Percentiles rank a stretch among this genome's conserved stretches.
Conservation (phyloP, 2,329 filamentous ascomycete genomes). For the Parastagonospora nodorum region DNA sequence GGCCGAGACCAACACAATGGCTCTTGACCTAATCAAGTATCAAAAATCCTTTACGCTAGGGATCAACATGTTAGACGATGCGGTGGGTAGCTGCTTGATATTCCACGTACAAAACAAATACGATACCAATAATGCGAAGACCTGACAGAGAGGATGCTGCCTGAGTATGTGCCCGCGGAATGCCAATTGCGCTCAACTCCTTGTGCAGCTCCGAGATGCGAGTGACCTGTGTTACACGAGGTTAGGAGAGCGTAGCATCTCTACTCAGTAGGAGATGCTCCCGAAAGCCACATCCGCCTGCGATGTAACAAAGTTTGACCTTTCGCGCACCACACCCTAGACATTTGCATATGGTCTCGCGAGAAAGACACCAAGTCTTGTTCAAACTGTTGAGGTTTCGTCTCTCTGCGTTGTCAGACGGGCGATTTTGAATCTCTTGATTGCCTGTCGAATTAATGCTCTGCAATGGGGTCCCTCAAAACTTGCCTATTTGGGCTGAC, state of each 20-base stretch:
- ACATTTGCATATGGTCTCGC: constrained; percentile 1
- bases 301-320: constrained; percentile 2
- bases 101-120: constrained; percentile 19
- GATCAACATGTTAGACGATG: constrained; percentile 14
- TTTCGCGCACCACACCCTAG: background rate
- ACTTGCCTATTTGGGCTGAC: constrained; percentile 6
- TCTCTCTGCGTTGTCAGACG: too few species aligned
- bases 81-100: constrained; percentile 22
- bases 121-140: constrained; percentile 17
- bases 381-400: too few species aligned
- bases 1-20: background rate
- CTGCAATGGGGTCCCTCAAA: background rate
- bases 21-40: background rate
- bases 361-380: background rate
- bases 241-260: constrained; percentile 4
- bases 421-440: too few species aligned
- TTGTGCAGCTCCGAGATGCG: constrained; percentile 1
- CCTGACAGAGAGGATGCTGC: constrained; percentile 16
- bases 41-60: constrained; percentile 4
- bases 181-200: constrained; percentile 34
- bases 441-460: background rate
- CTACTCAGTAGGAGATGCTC: constrained; percentile 8
- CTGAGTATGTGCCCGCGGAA: constrained; percentile 13
- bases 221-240: constrained; percentile 1
- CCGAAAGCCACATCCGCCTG: constrained; percentile 19